Percentiles rank a stretch among this genome's conserved stretches.
Conservation (phyloP, 345 rosid genomes). For the Aquilaria yunnanensis region DNA sequence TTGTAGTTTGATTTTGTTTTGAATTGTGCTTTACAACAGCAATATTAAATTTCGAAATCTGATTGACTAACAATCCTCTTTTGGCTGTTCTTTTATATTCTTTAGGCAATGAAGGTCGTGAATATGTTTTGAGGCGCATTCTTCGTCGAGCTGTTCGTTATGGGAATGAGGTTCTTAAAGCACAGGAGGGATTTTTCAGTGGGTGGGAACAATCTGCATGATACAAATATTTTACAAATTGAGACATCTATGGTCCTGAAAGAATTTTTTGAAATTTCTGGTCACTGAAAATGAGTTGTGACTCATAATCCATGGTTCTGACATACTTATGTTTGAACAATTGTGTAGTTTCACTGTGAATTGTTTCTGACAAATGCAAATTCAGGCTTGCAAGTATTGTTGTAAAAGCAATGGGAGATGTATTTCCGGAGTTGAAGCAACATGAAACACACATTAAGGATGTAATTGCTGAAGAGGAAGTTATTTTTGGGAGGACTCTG, state of each 20-base stretch:
- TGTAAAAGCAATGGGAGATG: constrained; percentile 68
- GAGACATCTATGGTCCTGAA: too few species aligned
- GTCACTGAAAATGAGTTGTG: too few species aligned
- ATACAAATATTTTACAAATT: background rate
- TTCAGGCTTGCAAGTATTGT: constrained; percentile 76
- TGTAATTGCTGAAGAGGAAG: constrained; percentile 76
- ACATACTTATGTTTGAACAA: too few species aligned
- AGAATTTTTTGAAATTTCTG: too few species aligned
- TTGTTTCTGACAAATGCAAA: background rate
- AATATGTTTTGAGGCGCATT: constrained; percentile 91
- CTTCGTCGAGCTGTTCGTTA: constrained; percentile 98
- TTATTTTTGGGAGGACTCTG: constrained; percentile 92
- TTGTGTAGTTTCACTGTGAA: too few species aligned
- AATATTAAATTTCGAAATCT: too few species aligned
- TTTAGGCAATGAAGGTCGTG: constrained; percentile 95
- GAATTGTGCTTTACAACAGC: background rate
- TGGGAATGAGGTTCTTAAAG: constrained; percentile 85
- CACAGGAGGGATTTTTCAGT: constrained; percentile 85
- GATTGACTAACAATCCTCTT: too few species aligned
- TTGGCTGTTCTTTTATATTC: constrained; percentile 3
- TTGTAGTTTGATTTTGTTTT: constrained; percentile 5
- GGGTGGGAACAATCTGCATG: constrained; percentile 42
- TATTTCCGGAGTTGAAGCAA: constrained; percentile 81
- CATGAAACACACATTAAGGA: constrained; percentile 68
- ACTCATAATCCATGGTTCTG: too few species aligned